Percentiles rank a stretch among this genome's conserved stretches.
These are phyloP conservation scores for Auriscalpium vulgare DNA, from an alignment of 768 basidiomycete genomes.

Conservation along the genomic window DNA sequence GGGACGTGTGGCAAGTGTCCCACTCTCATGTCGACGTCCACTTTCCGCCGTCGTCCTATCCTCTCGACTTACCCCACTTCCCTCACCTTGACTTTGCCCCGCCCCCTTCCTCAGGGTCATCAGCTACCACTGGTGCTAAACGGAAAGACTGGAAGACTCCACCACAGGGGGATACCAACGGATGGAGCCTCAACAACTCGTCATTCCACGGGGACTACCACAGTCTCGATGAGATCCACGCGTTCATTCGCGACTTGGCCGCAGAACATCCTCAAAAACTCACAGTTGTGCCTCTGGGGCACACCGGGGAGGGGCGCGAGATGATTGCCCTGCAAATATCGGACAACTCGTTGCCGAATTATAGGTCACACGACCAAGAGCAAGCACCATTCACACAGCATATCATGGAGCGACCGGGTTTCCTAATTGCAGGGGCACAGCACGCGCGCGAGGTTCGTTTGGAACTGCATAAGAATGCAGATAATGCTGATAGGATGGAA, in stretches of 20 bases:
- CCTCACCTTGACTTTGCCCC: slow-evolving; percentile 16
- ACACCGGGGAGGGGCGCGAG: slow-evolving; percentile 50
- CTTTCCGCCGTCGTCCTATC: slow-evolving; percentile 19
- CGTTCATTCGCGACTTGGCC: slow-evolving; percentile 43
- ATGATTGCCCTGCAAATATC: slow-evolving; percentile 49
- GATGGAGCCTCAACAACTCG: slow-evolving; percentile 21
- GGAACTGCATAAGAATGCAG: neutral
- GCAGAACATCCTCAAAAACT: slow-evolving; percentile 39
- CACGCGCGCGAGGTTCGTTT: slow-evolving; percentile 64
- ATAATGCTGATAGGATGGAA: neutral
- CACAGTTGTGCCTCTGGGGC: slow-evolving; percentile 41
- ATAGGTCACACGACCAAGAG: slow-evolving; percentile 7
- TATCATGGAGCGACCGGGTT: slow-evolving; percentile 35
- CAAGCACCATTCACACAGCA: slow-evolving; percentile 11
- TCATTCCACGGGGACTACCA: slow-evolving; percentile 45
- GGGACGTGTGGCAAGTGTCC: slow-evolving; percentile 47
- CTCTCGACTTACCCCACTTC: slow-evolving; percentile 4
- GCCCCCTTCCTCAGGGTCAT: slow-evolving; percentile 23
- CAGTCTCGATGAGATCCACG: slow-evolving; percentile 42
- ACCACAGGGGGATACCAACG: slow-evolving; percentile 11
- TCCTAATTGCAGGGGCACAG: slow-evolving; percentile 66
- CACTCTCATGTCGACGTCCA: slow-evolving; percentile 44
- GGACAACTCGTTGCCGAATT: slow-evolving; percentile 9
- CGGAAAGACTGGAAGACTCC: neutral
- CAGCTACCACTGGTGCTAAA: slow-evolving; percentile 12